These are phyloP conservation scores for Candida glucosophila DNA, from an alignment of 1,139 yeast species.

Conservation along the genomic window DNA sequence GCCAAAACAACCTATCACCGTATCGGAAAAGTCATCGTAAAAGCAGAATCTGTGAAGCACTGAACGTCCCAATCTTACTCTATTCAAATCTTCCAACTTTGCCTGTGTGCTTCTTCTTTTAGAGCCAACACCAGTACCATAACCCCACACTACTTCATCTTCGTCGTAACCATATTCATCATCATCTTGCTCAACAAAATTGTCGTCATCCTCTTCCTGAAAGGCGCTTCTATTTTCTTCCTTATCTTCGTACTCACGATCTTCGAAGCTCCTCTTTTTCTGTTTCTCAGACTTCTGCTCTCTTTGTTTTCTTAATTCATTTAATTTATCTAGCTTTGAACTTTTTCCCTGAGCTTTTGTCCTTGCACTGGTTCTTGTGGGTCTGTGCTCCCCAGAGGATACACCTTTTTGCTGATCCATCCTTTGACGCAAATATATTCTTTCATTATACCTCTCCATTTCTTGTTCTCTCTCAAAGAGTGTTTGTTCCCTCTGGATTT, in stretches of 20 bases:
- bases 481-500: conserved; percentile 83
- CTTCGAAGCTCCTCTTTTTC: conserved; percentile 18
- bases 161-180: conserved; percentile 32
- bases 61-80: conserved; percentile 68
- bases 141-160: conserved; percentile 46
- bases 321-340: conserved; percentile 47
- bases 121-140: conserved; percentile 18
- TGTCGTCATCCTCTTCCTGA: conserved; percentile 32
- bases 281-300: conserved; percentile 48
- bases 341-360: conserved; percentile 17
- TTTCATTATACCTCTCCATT: conserved; percentile 78
- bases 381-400: conserved; percentile 13
- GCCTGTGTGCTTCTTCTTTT: conserved; percentile 28
- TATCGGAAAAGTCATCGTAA: conserved; percentile 70
- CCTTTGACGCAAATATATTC: conserved; percentile 74
- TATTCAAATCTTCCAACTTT: conserved; percentile 53
- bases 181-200: conserved; percentile 29
- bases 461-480: conserved; percentile 90
- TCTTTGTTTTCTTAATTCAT: conserved; percentile 80
- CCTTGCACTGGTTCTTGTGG: conserved; percentile 20
- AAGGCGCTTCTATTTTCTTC: conserved; percentile 24
- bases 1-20: conserved; percentile 67
- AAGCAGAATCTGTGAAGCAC: conserved; percentile 68
- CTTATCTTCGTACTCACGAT: conserved; percentile 34
- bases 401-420: conserved; percentile 45